Base-by-base conservation (phyloP, 257 asterid species). In the Petunia axillaris region DNA sequence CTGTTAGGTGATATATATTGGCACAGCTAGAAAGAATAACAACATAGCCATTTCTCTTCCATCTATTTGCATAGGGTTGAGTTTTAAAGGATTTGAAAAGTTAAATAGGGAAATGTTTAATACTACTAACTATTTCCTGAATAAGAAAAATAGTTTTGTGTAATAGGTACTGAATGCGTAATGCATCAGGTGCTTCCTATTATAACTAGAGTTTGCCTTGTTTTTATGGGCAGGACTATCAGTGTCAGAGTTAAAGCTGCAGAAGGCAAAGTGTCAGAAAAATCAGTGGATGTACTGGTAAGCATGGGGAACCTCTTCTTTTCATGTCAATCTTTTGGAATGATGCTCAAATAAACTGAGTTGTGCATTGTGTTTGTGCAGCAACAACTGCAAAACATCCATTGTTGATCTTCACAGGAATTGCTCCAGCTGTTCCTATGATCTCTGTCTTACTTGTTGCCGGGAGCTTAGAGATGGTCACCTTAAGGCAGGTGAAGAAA, bases 381-480 rank as follows among this genome's bases (percentile, higher is more conserved):
- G 98, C 77, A 89, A 91, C 92, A 87, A 90, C 84, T 94, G 98
- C 84, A 89, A 81, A 82, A 93, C 98, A 54, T 89, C 97, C 10
- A 91, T 94, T 76, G 81, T 82, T 85, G 98, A 94, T 83, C 86
- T 87, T 62, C 94, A 93, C 80, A 84, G 97, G 71, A 95, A 91
- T 89, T 93, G 98, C 84, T 86, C 89, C 40, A 79, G 15, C 39
- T 95, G 99, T 80, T 81, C 88, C 79, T 95, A 87, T 87, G 97
- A 93, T 79, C 90, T 95, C 79, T 95, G 99, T 80, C 92, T 95
- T 80, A 84, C 87, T 59, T 95, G 99, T 81, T 95, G 96, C 79
- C 89, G 74, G 81, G 99, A 95, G 89, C 86, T 95, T 52, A 88
- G 98, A 59, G 87, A 82, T 77, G 98, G 97, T 74, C 58, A 64